Evolutionary conservation across 805 yeast species (phyloP), one percentile per base, ranked within the genome.

Genomic region (Lipomyces kockii): DNA sequence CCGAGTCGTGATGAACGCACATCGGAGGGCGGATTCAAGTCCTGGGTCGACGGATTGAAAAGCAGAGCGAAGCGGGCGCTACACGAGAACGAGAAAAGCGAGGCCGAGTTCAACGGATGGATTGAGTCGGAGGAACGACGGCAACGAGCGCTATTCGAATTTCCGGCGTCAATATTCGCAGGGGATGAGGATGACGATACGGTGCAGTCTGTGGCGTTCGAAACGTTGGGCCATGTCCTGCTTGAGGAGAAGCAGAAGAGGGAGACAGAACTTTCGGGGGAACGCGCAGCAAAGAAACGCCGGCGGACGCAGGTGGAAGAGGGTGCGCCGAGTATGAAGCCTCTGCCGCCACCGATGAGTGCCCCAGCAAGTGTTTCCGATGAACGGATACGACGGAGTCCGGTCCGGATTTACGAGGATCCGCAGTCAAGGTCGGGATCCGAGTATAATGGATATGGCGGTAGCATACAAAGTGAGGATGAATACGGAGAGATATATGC

Each of bases 181-280:
- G 49, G 20, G 14, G 62, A 61, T 27, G 65, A 61, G 39, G 66
- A 67, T 25, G 54, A 32, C 8, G 69, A 58, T n/a, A 22, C 20
- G 8, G 68, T 64, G n/a, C 43, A 54, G 34, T 68, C 71, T 2
- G 61, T 22, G 12, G 71, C 69, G 9, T 68, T 68, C 35, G 69
- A 68, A 2, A 46, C 55, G 12, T 58, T 68, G 25, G 71, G 62
- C 5, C 20, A 53, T 2, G 54, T 64, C 14, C 53, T 68, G n/a
- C 39, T 62, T 8, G 62, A 60, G 8, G 69, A 65, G 54, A 65
- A 65, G 39, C 32, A 34, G 37, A 66, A 61, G 60, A 49, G 64
- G 17, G 69, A 68, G 39, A 51, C 20, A 12, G 66, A 65, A 29
- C 20, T 32, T 14, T 27, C 43, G 4, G 67, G 46, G 25, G 62